phyloP scores from a whole-genome alignment of 2,329 filamentous ascomycete genomes.

The Penicillium sp. region DNA sequence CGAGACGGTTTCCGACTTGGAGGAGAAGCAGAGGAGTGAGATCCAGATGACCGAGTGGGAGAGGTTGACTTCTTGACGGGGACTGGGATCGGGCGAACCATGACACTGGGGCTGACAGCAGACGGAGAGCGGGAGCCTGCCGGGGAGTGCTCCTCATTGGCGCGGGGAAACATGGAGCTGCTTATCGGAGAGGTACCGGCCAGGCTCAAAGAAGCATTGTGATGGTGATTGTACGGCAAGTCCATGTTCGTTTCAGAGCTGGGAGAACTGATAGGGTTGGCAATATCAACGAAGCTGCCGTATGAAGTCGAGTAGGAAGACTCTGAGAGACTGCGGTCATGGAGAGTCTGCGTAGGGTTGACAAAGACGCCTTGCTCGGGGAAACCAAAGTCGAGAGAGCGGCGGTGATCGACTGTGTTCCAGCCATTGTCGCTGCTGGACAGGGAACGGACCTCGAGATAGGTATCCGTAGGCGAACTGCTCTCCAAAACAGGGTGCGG shows the following conservation, averaged over 20 bases:
- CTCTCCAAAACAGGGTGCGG: conserved; percentile 43
- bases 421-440: conserved; percentile 84
- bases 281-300: conserved; percentile 78
- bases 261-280: conserved; percentile 76
- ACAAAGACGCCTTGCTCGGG: conserved; percentile 67
- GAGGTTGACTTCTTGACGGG: conserved; percentile 46
- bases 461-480: conserved; percentile 72
- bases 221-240: conserved; percentile 39
- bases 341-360: conserved; percentile 85
- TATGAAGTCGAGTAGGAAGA: conserved; percentile 71
- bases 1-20: conserved; percentile 61
- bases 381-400: conserved; percentile 64
- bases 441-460: conserved; percentile 80
- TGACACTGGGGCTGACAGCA: conserved; percentile 62
- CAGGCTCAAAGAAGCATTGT: conserved; percentile 21
- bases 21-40: conserved; percentile 57
- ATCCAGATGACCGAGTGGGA: conserved; percentile 58
- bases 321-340: conserved; percentile 80
- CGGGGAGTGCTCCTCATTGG: conserved; percentile 41
- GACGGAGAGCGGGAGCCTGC: conserved; percentile 37
- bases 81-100: conserved; percentile 61
- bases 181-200: conserved; percentile 19
- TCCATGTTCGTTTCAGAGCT: conserved; percentile 71
- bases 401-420: conserved; percentile 72
- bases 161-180: conserved; percentile 34